Evolutionary conservation across 805 yeast genomes (phyloP).

Genomic region (Ogataea saltuana): DNA sequence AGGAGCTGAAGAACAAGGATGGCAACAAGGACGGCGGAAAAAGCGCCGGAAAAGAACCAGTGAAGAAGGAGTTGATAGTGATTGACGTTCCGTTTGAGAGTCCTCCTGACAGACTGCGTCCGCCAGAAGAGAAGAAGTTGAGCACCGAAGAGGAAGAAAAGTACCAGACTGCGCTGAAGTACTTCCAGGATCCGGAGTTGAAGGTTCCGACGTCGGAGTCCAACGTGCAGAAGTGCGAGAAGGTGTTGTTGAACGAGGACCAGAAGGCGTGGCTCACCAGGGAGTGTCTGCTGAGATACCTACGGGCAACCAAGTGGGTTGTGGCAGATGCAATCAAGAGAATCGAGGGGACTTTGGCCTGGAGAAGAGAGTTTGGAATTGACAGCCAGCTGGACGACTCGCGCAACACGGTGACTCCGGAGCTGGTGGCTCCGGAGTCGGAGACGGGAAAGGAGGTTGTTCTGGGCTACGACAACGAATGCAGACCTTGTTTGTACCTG

Average conservation of each 20-base stretch:
- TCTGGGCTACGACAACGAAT: constrained; percentile 85
- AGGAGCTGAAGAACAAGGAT: too few species aligned
- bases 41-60: constrained; percentile 5
- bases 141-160: constrained; percentile 56
- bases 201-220: constrained; percentile 52
- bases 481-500: constrained; percentile 89
- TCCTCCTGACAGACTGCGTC: constrained; percentile 51
- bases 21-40: not conserved
- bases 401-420: constrained; percentile 51
- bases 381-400: constrained; percentile 46
- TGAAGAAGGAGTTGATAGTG: constrained; percentile 21
- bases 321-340: constrained; percentile 69
- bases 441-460: constrained; percentile 92
- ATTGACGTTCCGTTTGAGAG: constrained; percentile 51
- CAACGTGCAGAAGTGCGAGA: constrained; percentile 31
- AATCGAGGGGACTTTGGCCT: constrained; percentile 73
- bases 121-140: constrained; percentile 50
- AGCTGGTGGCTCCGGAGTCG: constrained; percentile 62
- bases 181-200: constrained; percentile 58
- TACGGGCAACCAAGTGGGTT: constrained; percentile 93
- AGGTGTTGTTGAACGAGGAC: constrained; percentile 39
- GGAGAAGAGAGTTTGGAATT: constrained; percentile 95
- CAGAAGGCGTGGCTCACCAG: constrained; percentile 93
- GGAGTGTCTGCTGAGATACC: constrained; percentile 86
- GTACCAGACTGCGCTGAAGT: constrained; percentile 60